A percentile compares a stretch with the other conserved stretches of the same genome.
Evolutionary conservation across 2,329 filamentous ascomycete genomes (phyloP).

Genomic region (Orbilia oligospora): DNA sequence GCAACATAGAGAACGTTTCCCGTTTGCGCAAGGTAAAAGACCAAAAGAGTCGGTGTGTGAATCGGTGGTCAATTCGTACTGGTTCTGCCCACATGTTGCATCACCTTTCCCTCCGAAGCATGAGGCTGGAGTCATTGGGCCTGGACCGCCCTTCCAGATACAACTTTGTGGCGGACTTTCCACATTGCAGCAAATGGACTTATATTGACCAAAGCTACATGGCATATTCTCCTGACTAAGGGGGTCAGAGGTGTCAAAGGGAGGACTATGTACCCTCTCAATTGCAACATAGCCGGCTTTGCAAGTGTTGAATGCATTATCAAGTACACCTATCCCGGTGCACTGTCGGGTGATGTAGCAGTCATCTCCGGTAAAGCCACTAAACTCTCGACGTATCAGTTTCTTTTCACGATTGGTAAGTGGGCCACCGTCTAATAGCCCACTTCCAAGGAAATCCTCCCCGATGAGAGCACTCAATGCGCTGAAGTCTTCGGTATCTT

Average conservation of each 20-base stretch:
- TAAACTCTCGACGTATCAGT: conserved; percentile 7
- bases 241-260: not conserved
- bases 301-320: conserved; percentile 59
- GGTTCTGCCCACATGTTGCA: not conserved
- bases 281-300: conserved; percentile 65
- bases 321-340: conserved; percentile 44
- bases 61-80: conserved; percentile 4
- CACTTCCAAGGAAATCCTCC: too few relatives aligned
- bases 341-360: conserved; percentile 24
- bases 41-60: not conserved
- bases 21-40: not conserved
- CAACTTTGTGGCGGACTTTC: conserved; percentile 64
- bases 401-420: conserved; percentile 1
- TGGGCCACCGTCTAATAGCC: not conserved
- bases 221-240: conserved; percentile 26
- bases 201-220: conserved; percentile 64
- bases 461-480: not conserved
- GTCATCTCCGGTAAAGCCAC: conserved; percentile 16
- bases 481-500: conserved; percentile 14
- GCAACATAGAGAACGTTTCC: conserved; percentile 9
- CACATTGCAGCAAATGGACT: conserved; percentile 65
- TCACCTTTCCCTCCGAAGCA: conserved; percentile 55
- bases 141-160: conserved; percentile 64
- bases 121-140: conserved; percentile 59
- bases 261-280: conserved; percentile 50